Conservation (phyloP, 2,329 filamentous ascomycete species). For the Nemania bipapillata region DNA sequence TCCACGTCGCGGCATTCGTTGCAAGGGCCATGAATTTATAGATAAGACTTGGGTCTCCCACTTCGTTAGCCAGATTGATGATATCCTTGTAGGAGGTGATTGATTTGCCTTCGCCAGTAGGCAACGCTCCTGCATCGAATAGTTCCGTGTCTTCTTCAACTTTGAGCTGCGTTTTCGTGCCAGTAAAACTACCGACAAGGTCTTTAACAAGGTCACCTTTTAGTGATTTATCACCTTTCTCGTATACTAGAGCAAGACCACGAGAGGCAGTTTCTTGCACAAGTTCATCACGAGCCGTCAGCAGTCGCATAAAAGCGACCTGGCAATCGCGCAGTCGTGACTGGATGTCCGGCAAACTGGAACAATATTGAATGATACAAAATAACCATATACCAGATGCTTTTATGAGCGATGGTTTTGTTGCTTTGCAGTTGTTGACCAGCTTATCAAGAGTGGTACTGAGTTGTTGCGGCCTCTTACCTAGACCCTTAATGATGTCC, state of each 20-base stretch:
- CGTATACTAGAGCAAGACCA: conserved; percentile 91
- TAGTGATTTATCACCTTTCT: conserved; percentile 83
- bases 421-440: conserved; percentile 79
- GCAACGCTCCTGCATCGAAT: conserved; percentile 89
- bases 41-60: conserved; percentile 93
- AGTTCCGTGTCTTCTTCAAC: conserved; percentile 92
- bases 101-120: conserved; percentile 87
- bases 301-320: conserved; percentile 84
- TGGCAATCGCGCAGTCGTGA: conserved; percentile 80
- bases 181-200: conserved; percentile 88
- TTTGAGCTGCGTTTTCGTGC: conserved; percentile 77
- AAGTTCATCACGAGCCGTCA: conserved; percentile 89
- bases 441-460: conserved; percentile 74
- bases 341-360: conserved; percentile 79
- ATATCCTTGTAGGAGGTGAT: conserved; percentile 98
- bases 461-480: conserved; percentile 57
- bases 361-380: conserved; percentile 89
- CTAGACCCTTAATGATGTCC: conserved; percentile 49
- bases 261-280: conserved; percentile 95
- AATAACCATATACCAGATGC: conserved; percentile 96
- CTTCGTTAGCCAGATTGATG: conserved; percentile 92
- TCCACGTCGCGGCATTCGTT: conserved; percentile 96
- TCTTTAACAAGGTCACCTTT: conserved; percentile 87
- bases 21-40: conserved; percentile 99
- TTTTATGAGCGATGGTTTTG: conserved; percentile 89